Evolutionary conservation across 208 protist genomes (phyloP), one percentile per base, ranked within the genome.

Genomic region (Crithidia bombi): DNA sequence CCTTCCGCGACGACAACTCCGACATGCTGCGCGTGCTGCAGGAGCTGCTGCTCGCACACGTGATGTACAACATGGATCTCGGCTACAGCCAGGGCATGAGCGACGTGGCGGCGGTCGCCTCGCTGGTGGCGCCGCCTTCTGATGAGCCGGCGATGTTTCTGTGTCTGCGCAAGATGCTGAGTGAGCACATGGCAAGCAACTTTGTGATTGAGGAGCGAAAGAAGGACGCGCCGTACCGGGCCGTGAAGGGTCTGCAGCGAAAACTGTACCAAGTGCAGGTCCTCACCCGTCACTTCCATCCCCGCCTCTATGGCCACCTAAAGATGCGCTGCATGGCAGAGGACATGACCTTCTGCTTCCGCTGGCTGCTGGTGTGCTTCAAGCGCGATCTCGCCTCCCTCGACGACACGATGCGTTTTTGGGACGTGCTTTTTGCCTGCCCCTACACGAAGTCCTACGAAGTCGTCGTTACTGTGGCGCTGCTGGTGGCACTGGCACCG

Each of bases 81-180:
- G 88, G 90, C 47, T 98, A 98, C 79, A 89, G 82, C 36, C 91
- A 97, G 57, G 90, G 90, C 30, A 97, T 98, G 94, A 92, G 83
- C 55, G 94, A 98, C 64, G 69, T 97, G 0, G 78, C 90, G 2
- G 80, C 87, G 5, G 61, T 91, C 14, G 74, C 89, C 43, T 68
- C 83, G 49, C 63, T 90, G 21, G 63, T 93, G 11, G 65, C 87
- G 26, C 35, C 81, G 21, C 62, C 36, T 0, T 43, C 63, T 0
- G 12, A 41, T 7, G 78, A 76, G 64, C 54, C 69, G n/a, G 55
- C 63, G 25, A 50, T 66, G 51, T 79, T 83, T 57, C 39, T 75
- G 33, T 72, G 63, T 49, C 62, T 61, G 11, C 74, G 74, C 44
- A 49, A 30, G n/a, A 75, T 94, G 25, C 78, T 97, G 46, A 50